Percentiles rank a stretch among this genome's conserved stretches.
Evolutionary conservation across 1,139 yeast species (phyloP).

Genomic region (Tardiomyces blankii): DNA sequence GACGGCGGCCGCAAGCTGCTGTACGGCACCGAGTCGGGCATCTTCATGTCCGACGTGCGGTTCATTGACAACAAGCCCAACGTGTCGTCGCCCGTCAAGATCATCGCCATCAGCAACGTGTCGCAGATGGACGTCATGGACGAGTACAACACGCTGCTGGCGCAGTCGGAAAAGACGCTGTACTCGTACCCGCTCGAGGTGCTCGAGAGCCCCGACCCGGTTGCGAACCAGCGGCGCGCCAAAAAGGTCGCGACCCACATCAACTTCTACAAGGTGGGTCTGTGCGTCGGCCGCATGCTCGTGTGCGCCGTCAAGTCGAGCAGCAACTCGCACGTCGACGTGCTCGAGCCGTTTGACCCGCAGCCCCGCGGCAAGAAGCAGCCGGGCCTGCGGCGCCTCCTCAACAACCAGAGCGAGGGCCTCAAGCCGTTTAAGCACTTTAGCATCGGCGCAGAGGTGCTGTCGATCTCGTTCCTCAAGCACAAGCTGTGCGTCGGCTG

Average conservation of each 20-base stretch:
- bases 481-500: constrained; percentile 90
- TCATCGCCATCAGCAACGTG: constrained; percentile 65
- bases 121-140: constrained; percentile 88
- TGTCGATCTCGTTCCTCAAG: constrained; percentile 81
- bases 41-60: constrained; percentile 59
- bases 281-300: constrained; percentile 77
- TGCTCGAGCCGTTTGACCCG: constrained; percentile 74
- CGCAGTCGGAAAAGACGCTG: constrained; percentile 71
- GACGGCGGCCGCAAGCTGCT: constrained; percentile 89
- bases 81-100: constrained; percentile 67
- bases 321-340: constrained; percentile 62
- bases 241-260: constrained; percentile 78
- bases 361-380: constrained; percentile 29
- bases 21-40: constrained; percentile 88
- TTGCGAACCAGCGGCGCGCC: constrained; percentile 61
- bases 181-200: constrained; percentile 81
- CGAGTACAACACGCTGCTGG: constrained; percentile 75
- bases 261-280: constrained; percentile 83
- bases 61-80: constrained; percentile 36
- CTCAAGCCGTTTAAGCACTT: constrained; percentile 58
- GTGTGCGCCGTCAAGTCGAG: constrained; percentile 78
- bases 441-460: constrained; percentile 76
- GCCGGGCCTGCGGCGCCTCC: constrained; percentile 38
- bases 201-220: constrained; percentile 41
- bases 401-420: constrained; percentile 31